Conservation (phyloP, 2,329 filamentous ascomycete genomes). For the Neopestalotiopsis clavispora region DNA sequence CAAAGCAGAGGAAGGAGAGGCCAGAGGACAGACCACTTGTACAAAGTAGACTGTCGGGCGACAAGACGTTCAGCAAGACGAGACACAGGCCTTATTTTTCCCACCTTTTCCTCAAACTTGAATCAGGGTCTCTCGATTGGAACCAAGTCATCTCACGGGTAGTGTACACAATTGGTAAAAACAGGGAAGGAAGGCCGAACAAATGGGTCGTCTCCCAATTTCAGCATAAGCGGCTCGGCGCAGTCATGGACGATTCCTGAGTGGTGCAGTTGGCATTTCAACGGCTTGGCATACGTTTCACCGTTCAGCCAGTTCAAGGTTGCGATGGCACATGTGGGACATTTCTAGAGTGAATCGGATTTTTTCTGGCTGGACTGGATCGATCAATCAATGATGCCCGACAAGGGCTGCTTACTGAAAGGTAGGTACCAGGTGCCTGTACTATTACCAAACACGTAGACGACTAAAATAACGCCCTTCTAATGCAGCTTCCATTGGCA, state of each 20-base stretch:
- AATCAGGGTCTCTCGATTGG: constrained; percentile 11
- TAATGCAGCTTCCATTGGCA: neutral
- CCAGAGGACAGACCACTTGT: neutral
- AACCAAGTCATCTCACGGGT: constrained; percentile 9
- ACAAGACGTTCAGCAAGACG: neutral
- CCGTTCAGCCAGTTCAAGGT: constrained; percentile 9
- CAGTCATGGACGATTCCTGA: constrained; percentile 12
- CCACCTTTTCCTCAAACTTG: neutral
- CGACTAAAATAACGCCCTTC: neutral
- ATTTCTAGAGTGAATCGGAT: neutral
- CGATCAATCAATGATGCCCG: neutral
- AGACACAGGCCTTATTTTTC: too few relatives aligned
- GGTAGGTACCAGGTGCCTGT: neutral
- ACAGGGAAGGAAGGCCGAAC: constrained; percentile 6
- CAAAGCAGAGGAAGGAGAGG: neutral
- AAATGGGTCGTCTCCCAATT: constrained; percentile 4
- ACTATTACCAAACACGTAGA: neutral
- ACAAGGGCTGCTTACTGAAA: neutral
- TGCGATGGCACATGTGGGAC: constrained; percentile 15
- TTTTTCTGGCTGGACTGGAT: neutral
- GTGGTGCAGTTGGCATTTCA: constrained; percentile 15
- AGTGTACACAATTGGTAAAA: neutral
- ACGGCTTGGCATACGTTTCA: constrained; percentile 18
- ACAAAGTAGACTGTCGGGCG: neutral
- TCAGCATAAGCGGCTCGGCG: constrained; percentile 13